Evolutionary conservation across 805 yeast genomes (phyloP), one percentile per base, ranked within the genome.

Genomic region (Maudiozyma serrabonitensis): DNA sequence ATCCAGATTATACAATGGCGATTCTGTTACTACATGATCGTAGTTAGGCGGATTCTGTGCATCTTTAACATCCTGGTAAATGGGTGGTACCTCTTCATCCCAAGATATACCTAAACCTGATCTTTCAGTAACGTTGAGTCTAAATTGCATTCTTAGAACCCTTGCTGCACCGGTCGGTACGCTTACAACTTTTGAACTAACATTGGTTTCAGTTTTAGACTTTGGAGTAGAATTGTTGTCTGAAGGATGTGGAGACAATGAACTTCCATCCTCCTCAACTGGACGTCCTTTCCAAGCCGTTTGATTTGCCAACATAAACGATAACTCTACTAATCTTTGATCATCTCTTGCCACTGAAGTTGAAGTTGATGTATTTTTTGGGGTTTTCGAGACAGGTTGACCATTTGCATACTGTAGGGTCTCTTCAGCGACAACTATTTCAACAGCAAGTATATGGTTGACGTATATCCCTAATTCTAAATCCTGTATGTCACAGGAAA

Each of bases 41-140:
- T 93, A 91, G 2, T 81, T 79, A 1, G 99, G 99, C 0, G 99
- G 99, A 21, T 90, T 80, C 41, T 39, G 35, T 7, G 87, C 72
- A 0, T 95, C 80, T 28, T 80, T 73, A 19, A 93, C 89, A 56
- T 88, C 91, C 48, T 80, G 87, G 60, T 93, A 93, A 19, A 89
- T 85, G 1, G 99, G 99, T 2, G 99, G 99, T 16, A 95, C 98
- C 67, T 93, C 99, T 62, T 91, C 97, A 67, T 91, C 97, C 98
- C 99, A 93, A 0, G 97, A 85, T 31, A 93, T 87, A 4, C 99
- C 99, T 41, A 93, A 73, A 0, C 99, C 99, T 0, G 95, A 84
- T 52, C 98, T 74, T 63, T 90, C 98, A 2, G 95, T 85, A 21
- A 93, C 68, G 2, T 73, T 72, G n/a, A 91, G 59, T 55, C 84